Conservation (phyloP, 2,329 filamentous ascomycete species). For the Diaporthe amygdali region DNA sequence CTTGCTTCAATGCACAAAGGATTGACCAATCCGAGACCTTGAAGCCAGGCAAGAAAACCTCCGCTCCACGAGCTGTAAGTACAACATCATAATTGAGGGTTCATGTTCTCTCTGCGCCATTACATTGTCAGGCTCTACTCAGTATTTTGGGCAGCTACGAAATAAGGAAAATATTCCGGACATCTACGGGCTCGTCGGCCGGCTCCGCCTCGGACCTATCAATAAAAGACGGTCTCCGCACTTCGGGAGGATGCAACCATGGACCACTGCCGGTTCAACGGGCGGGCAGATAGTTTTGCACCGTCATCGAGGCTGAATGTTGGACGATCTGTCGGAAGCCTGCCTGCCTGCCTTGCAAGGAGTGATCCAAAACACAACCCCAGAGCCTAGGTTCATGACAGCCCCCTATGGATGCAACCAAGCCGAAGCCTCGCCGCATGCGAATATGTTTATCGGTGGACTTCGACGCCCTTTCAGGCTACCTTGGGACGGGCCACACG, state of each 20-base stretch:
- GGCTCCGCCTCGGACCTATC: neutral
- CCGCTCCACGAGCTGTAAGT: neutral
- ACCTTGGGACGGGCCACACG: slow-evolving; percentile 56
- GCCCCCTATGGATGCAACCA: neutral
- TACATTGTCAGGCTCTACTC: too few relatives aligned
- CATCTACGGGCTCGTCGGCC: neutral
- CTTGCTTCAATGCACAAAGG: neutral
- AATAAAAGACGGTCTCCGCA: neutral
- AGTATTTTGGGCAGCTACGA: neutral
- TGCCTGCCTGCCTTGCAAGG: neutral
- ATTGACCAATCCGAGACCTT: neutral
- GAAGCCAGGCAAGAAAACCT: neutral
- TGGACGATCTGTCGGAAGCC: neutral
- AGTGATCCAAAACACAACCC: too few relatives aligned
- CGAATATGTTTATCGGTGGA: slow-evolving; percentile 44
- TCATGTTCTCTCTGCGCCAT: too few relatives aligned
- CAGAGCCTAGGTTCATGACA: neutral
- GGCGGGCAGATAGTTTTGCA: neutral
- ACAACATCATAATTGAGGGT: neutral
- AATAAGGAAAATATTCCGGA: neutral
- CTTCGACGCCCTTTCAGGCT: slow-evolving; percentile 59
- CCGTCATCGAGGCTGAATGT: neutral
- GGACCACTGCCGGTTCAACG: neutral
- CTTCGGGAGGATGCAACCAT: neutral
- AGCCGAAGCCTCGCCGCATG: slow-evolving; percentile 27